Conservation (phyloP, 2,329 filamentous ascomycete species). For the Chrysoporthe puriensis region DNA sequence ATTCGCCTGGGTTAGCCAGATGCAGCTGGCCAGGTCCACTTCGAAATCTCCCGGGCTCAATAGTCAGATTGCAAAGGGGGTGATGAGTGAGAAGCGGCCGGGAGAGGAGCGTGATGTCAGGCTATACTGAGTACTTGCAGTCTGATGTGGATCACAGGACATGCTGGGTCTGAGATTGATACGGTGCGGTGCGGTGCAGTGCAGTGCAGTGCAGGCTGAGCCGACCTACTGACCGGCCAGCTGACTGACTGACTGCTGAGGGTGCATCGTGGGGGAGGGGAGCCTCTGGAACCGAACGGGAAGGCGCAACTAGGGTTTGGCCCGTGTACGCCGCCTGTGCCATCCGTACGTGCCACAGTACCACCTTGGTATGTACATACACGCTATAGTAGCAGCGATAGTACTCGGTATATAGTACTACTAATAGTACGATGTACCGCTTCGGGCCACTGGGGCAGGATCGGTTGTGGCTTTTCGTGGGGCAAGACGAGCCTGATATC, state of each 20-base stretch:
- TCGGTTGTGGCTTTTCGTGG: conserved; percentile 12
- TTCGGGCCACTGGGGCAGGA: conserved; percentile 6
- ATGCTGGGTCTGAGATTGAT: neutral
- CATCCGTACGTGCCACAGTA: neutral
- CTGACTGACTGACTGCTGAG: too few species aligned
- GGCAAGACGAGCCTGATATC: neutral
- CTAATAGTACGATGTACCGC: neutral
- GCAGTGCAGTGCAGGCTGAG: neutral
- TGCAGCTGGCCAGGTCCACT: conserved; percentile 17
- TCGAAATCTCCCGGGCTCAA: conserved; percentile 5
- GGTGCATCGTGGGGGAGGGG: too few species aligned
- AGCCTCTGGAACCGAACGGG: neutral
- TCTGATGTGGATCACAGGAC: neutral
- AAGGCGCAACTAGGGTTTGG: conserved; percentile 13
- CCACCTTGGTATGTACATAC: neutral
- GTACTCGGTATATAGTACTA: conserved; percentile 4
- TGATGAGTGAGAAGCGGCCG: neutral
- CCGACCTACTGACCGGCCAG: too few species aligned
- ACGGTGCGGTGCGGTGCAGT: neutral
- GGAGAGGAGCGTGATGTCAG: neutral
- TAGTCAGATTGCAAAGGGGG: conserved; percentile 8
- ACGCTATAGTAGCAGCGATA: neutral
- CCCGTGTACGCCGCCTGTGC: neutral
- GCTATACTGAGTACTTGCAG: neutral
- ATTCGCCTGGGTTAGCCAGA: conserved; percentile 22